Conservation (phyloP, 2,329 filamentous ascomycete genomes). For the Penicillium hordei region DNA sequence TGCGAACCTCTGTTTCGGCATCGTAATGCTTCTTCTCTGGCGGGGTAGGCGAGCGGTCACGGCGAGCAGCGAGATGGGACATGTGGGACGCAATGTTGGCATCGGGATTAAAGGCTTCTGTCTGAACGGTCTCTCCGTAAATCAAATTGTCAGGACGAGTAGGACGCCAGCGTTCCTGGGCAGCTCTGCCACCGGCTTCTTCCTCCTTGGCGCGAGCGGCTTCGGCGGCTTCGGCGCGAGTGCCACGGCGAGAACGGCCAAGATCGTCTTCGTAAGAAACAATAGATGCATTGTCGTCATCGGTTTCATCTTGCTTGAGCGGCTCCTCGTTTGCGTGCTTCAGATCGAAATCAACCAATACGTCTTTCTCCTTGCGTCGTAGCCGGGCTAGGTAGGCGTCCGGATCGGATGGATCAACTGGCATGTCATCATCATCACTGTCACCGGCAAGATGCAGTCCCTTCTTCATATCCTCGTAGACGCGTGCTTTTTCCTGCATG, state of each 20-base stretch:
- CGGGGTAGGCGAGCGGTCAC: conserved; percentile 77
- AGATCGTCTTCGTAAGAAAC: conserved; percentile 91
- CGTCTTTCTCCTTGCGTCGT: conserved; percentile 54
- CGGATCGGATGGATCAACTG: conserved; percentile 13
- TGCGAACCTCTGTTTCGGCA: conserved; percentile 76
- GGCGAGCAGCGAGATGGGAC: conserved; percentile 72
- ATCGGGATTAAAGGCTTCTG: conserved; percentile 76
- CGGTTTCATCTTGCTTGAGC: conserved; percentile 33
- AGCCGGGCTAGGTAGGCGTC: conserved; percentile 55
- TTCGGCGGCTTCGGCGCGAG: conserved; percentile 64
- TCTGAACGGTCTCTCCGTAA: conserved; percentile 81
- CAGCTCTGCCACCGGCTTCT: conserved; percentile 17
- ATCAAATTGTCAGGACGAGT: conserved; percentile 70
- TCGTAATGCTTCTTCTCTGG: conserved; percentile 83
- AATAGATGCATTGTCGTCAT: conserved; percentile 57
- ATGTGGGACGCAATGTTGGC: conserved; percentile 65
- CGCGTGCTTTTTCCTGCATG: conserved; percentile 85
- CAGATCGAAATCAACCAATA: conserved; percentile 87
- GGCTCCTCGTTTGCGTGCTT: conserved; percentile 80
- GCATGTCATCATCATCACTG: conserved; percentile 36
- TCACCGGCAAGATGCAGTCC: conserved; percentile 69
- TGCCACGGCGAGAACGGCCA: conserved; percentile 75
- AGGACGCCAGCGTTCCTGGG: conserved; percentile 38
- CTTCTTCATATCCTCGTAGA: conserved; percentile 87
- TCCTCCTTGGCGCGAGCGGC: conserved; percentile 56